Evolutionary conservation across 2,329 filamentous ascomycete species (phyloP).

Genomic region (Fusarium napiforme): DNA sequence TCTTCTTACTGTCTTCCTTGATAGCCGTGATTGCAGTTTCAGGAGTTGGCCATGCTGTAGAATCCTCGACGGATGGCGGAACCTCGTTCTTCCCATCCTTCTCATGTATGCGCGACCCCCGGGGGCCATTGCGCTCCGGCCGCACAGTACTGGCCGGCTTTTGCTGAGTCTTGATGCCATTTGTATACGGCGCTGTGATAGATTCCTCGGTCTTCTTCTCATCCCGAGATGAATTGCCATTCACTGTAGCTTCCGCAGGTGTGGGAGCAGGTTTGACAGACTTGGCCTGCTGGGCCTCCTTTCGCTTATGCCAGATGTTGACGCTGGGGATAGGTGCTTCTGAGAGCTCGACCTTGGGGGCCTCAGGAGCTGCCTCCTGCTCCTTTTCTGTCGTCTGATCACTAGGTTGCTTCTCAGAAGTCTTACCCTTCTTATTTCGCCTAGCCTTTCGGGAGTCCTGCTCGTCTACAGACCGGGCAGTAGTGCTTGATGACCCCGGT

Average conservation of each 20-base stretch:
- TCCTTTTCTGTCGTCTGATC: slow-evolving; percentile 69
- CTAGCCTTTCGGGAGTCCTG: slow-evolving; percentile 57
- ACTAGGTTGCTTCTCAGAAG: slow-evolving; percentile 54
- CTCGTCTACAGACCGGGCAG: slow-evolving; percentile 75
- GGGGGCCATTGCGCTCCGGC: slow-evolving; percentile 56
- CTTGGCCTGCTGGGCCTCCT: slow-evolving; percentile 71
- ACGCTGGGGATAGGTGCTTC: slow-evolving; percentile 85
- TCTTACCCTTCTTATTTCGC: slow-evolving; percentile 71
- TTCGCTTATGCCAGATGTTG: slow-evolving; percentile 88
- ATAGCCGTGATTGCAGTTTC: slow-evolving; percentile 74
- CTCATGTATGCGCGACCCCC: slow-evolving; percentile 59
- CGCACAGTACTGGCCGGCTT: slow-evolving; percentile 56
- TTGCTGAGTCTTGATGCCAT: slow-evolving; percentile 55
- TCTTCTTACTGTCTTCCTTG: slow-evolving; percentile 76
- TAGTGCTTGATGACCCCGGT: slow-evolving; percentile 70
- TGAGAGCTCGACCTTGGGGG: slow-evolving; percentile 73
- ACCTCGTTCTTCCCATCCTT: slow-evolving; percentile 53
- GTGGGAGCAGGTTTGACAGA: slow-evolving; percentile 49
- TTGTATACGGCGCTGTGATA: slow-evolving; percentile 42
- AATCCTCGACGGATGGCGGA: slow-evolving; percentile 77
- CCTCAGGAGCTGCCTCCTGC: slow-evolving; percentile 55
- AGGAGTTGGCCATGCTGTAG: slow-evolving; percentile 89
- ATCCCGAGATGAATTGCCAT: slow-evolving; percentile 44
- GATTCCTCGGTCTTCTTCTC: slow-evolving; percentile 57
- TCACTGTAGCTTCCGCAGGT: slow-evolving; percentile 53